Evolutionary conservation across 2,329 filamentous ascomycete genomes (phyloP), one percentile per base, ranked within the genome.

Genomic region (Trichoderma sp.): DNA sequence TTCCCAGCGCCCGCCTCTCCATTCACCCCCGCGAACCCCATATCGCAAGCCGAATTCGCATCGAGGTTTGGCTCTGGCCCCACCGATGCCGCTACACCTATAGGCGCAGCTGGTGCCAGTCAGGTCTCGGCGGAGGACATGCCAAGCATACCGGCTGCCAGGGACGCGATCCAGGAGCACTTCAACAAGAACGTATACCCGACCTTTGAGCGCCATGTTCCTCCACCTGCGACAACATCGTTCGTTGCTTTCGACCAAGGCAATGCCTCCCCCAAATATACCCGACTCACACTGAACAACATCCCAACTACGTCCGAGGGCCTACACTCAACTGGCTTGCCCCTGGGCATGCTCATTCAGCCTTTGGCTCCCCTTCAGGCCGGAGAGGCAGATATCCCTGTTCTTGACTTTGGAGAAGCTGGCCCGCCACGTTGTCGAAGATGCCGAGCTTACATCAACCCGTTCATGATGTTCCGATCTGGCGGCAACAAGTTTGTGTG

Each of bases 401-500:
- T 99, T 5, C 87, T 99, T 28, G 96, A 99, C 82, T 99, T 98
- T 86, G 96, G 96, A 63, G 94, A 98, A 56, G 84, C 85, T 51
- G 96, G 96, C 0, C 96, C 96, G 53, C 96, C 96, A 26, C 89
- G 96, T 80, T 99, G 96, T 82, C 90, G 93, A 77, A 88, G 96
- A 83, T 99, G 96, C 84, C 89, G 96, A 79, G 92, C 95, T 15
- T 99, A 99, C 83, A 97, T 99, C 83, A 99, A 99, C 79, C 96
- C 96, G 2, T 99, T 99, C 80, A 98, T 99, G 96, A 93, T 95
- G 79, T 99, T 99, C 86, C 89, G 92, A 72, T 92, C 92, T 18
- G 95, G 95, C 47, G 96, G 96, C 71, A 97, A 95, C 83, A 97
- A 97, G 80, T 97, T 97, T 80, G 94, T 97, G 67, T 99, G 96